Evolutionary conservation across 2,329 filamentous ascomycete species (phyloP), one percentile per base, ranked within the genome.

Genomic region (Penicillium occitanis): DNA sequence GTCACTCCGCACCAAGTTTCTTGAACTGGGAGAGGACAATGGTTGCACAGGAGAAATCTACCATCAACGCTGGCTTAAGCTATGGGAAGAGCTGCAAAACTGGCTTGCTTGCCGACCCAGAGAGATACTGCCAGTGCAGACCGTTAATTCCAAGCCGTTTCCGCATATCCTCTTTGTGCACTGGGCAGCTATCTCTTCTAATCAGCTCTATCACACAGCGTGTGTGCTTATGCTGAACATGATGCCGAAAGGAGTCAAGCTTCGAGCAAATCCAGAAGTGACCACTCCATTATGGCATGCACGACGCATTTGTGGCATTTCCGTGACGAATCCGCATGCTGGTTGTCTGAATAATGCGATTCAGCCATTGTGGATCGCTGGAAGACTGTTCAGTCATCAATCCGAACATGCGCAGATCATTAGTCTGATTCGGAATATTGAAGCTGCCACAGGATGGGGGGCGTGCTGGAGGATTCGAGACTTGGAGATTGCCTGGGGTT

Each of bases 301-400:
- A 1, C 81, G 82, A 65, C 79, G 81, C 14, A 81, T 87, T 37
- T 86, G 84, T 65, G 85, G 84, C 2, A 87, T 87, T 25, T 86
- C 85, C 0, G 70, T 84, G 13, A 81, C 84, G 2, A 87, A 87
- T 66, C 81, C 81, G 3, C 84, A 87, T 65, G 79, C 83, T 11
- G 85, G 85, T 2, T 85, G 83, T 67, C 70, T 86, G 40, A 87
- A 85, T 67, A 87, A 87, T 70, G 83, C 84, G 3, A 84, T 87
- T 4, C 85, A 87, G 68, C 85, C 85, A 0, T 75, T 87, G 0
- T 87, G 83, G 81, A 78, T 87, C 13, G 85, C 86, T 0, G 86
- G 84, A 0, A 78, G 81, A 42, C 73, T 86, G 0, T 78, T 87
- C 50, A 86, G 82, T 63, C 85, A 87, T 73, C 77, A 74, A 1